Conservation (phyloP, 306 rosid genomes). For the Glycine latifolia region DNA sequence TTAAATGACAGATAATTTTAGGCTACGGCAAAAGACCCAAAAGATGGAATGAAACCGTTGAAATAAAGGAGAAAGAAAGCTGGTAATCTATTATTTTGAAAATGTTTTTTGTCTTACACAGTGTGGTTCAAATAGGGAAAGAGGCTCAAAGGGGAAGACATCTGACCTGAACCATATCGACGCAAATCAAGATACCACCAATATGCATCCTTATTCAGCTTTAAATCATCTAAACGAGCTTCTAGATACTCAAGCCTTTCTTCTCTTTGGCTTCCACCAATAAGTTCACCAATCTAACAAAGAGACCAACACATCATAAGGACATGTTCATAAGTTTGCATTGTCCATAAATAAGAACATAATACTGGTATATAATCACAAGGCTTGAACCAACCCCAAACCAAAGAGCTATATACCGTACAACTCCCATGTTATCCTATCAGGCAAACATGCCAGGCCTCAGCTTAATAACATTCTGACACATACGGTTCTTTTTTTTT, state of each 20-base stretch:
- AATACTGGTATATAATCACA: not conserved
- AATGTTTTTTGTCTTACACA: constrained; percentile 4
- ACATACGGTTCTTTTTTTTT: not conserved
- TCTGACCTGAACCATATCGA: constrained; percentile 93
- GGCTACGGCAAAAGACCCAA: not conserved
- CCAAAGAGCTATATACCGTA: not conserved
- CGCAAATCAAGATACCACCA: constrained; percentile 99
- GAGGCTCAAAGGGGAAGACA: constrained; percentile 35
- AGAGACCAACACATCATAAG: constrained; percentile 29
- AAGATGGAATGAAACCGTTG: constrained; percentile 1
- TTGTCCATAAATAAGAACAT: not conserved
- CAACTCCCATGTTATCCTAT: constrained; percentile 14
- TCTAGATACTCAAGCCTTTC: constrained; percentile 86
- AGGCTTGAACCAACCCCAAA: constrained; percentile 19
- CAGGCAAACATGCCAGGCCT: not conserved
- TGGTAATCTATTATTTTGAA: not conserved
- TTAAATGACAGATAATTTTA: too few relatives aligned
- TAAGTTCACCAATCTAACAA: constrained; percentile 90
- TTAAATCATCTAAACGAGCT: constrained; percentile 84
- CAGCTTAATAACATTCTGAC: not conserved
- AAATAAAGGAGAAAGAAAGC: not conserved
- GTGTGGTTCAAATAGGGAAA: constrained; percentile 8
- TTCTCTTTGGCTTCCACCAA: constrained; percentile 99
- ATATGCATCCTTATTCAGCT: constrained; percentile 79
- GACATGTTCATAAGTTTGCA: not conserved